Evolutionary conservation across 768 basidiomycete species (phyloP).

Genomic region (Lactifluus echinatus): DNA sequence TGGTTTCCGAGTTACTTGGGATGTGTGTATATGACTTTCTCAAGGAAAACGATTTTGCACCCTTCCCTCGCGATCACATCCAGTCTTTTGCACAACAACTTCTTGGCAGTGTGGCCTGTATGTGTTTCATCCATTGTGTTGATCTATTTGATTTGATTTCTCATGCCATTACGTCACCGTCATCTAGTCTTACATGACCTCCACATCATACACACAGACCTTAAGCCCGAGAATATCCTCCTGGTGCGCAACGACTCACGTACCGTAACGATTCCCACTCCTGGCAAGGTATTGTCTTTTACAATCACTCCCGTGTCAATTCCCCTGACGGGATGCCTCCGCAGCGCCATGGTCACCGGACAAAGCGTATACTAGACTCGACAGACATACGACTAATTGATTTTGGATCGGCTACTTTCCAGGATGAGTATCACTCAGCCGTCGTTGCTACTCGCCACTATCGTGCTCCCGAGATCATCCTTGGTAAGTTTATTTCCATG

Average conservation of each 20-base stretch:
- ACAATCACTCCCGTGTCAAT: background rate
- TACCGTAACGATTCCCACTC: conserved; percentile 46
- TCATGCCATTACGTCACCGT: conserved; percentile 20
- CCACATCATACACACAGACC: conserved; percentile 91
- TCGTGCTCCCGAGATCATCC: conserved; percentile 96
- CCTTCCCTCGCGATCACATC: conserved; percentile 94
- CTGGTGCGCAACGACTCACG: conserved; percentile 80
- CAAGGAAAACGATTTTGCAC: conserved; percentile 94
- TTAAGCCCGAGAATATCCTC: conserved; percentile 98
- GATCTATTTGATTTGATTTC: conserved; percentile 9
- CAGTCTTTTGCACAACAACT: conserved; percentile 92
- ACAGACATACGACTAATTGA: conserved; percentile 96
- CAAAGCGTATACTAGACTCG: conserved; percentile 71
- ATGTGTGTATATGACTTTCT: conserved; percentile 99
- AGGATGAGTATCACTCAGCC: conserved; percentile 95
- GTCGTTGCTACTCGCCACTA: conserved; percentile 98
- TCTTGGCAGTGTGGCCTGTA: conserved; percentile 89
- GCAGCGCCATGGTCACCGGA: conserved; percentile 43
- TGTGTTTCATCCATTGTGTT: conserved; percentile 29
- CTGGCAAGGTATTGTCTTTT: conserved; percentile 50
- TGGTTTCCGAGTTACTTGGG: conserved; percentile 91
- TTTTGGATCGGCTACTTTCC: conserved; percentile 97
- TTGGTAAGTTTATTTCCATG: conserved; percentile 47
- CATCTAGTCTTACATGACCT: conserved; percentile 79
- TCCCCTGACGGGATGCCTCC: background rate